Evolutionary conservation across 2,329 filamentous ascomycete genomes (phyloP), one percentile per base, ranked within the genome.

Genomic region (Saccharata proteae): DNA sequence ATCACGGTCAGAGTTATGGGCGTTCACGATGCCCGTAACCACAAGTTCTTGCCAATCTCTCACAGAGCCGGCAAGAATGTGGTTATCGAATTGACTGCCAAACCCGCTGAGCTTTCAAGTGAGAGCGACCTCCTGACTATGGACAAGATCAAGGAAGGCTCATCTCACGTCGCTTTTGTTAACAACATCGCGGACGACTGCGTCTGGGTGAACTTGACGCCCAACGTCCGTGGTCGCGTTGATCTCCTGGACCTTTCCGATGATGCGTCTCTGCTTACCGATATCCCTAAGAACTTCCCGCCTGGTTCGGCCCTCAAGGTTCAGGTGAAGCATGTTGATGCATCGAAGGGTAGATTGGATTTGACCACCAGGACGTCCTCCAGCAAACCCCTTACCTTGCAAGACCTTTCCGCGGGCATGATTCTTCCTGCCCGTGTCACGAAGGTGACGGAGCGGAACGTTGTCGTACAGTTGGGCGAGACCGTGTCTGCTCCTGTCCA

Each of bases 121-220:
- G 70, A 80, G 36, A 54, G 77, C 23, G 65, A 75, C 32, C 61
- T 77, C 1, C 61, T 93, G 26, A 74, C 74, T 6, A 61, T 94
- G 18, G 75, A 82, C 16, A 72, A 81, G 37, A 61, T 98, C 39
- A 66, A 78, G 44, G 61, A 73, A 30, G 85, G 80, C 12, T 77
- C 79, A 12, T 71, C 69, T 2, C 75, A 81, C 55, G 56, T 92
- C 30, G 86, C 80, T 1, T 96, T 88, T 48, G 74, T 98, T 50
- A 98, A 96, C 65, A 96, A 94, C 49, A 67, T 88, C 38, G 71
- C 71, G 14, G 69, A 81, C 16, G 76, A 82, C 41, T 81, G 72
- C 48, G 66, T 93, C 14, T 96, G 90, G 88, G 79, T 92, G 26
- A 94, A 85, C 48, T 59, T 98, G 14, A 84, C 86, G 2, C 85